These are phyloP conservation scores for Hemileccinum impolitum DNA, from an alignment of 768 basidiomycete species.

Conservation along the genomic window DNA sequence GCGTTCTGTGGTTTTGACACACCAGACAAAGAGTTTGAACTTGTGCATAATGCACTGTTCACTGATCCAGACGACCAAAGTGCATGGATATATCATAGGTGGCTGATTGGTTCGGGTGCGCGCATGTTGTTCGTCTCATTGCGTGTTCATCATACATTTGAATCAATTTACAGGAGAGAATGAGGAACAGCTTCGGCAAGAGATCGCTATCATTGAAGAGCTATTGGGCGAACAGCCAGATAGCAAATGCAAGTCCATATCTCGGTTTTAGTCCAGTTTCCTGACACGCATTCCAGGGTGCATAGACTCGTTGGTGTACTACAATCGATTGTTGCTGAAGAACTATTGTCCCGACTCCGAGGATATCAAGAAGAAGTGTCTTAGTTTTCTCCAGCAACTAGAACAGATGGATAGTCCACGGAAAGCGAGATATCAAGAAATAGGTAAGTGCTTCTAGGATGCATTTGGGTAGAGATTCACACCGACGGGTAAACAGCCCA, in stretches of 20 bases:
- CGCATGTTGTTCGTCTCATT: neutral
- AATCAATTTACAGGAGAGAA: conserved; percentile 50
- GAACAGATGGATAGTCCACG: conserved; percentile 63
- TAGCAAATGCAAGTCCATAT: conserved; percentile 70
- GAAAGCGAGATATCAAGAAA: conserved; percentile 62
- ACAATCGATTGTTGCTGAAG: conserved; percentile 65
- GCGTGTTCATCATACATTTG: neutral
- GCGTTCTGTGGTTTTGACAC: neutral
- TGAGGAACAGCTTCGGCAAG: conserved; percentile 56
- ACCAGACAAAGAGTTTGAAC: conserved; percentile 70
- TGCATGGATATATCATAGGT: conserved; percentile 98
- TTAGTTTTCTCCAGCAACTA: conserved; percentile 53
- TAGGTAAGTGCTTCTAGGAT: conserved; percentile 40
- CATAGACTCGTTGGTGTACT: conserved; percentile 87
- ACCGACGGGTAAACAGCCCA: conserved; percentile 16
- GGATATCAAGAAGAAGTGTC: conserved; percentile 45
- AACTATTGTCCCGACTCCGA: conserved; percentile 40
- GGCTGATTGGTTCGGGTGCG: conserved; percentile 83
- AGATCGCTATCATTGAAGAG: conserved; percentile 78
- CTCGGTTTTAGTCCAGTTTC: neutral
- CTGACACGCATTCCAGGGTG: conserved; percentile 60
- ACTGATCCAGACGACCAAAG: conserved; percentile 96
- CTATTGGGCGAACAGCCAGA: conserved; percentile 87
- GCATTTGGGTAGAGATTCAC: neutral
- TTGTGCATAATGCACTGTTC: conserved; percentile 91